These are phyloP conservation scores for Coniosporium tulheliwenetii DNA, from an alignment of 2,329 filamentous ascomycete genomes.

Conservation along the genomic window DNA sequence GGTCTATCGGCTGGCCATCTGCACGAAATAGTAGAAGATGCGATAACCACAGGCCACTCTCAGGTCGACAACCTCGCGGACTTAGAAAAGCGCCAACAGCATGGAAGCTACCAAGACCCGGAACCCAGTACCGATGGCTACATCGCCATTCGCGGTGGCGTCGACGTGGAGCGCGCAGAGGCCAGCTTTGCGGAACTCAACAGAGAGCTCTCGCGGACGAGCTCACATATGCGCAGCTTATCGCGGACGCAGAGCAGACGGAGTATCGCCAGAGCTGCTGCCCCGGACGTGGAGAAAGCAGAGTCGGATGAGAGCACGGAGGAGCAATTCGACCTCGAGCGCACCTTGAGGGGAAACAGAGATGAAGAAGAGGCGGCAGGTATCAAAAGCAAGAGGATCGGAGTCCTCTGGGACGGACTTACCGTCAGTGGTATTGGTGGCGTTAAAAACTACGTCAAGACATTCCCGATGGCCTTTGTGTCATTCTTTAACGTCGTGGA, in stretches of 20 bases:
- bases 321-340: slow-evolving; percentile 60
- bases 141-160: slow-evolving; percentile 19
- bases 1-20: background rate
- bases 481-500: slow-evolving; percentile 62
- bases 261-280: slow-evolving; percentile 22
- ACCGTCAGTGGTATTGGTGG: slow-evolving; percentile 65
- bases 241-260: slow-evolving; percentile 30
- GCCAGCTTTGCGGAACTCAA: slow-evolving; percentile 55
- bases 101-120: background rate
- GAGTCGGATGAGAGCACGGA: slow-evolving; percentile 26
- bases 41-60: background rate
- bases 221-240: slow-evolving; percentile 18
- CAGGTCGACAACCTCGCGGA: background rate
- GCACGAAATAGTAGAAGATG: background rate
- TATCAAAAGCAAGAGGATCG: slow-evolving; percentile 64
- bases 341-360: slow-evolving; percentile 54
- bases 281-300: slow-evolving; percentile 44
- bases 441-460: slow-evolving; percentile 54
- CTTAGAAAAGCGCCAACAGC: background rate
- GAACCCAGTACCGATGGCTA: background rate
- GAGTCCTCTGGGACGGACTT: slow-evolving; percentile 63
- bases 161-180: slow-evolving; percentile 53
- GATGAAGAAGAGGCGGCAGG: slow-evolving; percentile 60
- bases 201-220: slow-evolving; percentile 25
- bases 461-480: slow-evolving; percentile 63